Evolutionary conservation across 2,329 filamentous ascomycete species (phyloP), one percentile per base, ranked within the genome.

Genomic region (Magnaporthiopsis incrustans): DNA sequence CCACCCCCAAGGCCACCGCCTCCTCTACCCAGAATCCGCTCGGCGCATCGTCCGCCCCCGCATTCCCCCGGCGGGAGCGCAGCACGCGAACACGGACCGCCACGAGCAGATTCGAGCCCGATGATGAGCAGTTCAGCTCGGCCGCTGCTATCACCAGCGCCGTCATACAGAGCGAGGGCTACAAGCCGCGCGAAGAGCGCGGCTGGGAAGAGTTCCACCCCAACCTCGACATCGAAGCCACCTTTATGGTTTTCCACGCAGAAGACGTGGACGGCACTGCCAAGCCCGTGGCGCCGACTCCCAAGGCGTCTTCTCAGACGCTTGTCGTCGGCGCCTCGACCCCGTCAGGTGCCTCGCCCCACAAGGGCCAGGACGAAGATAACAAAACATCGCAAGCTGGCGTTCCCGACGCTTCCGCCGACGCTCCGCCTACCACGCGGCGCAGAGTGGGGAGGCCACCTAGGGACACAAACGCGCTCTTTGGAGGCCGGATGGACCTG

Each of bases 191-290:
- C 72, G 95, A 99, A 77, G 95, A 99, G 78, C 88, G 94, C 67
- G 91, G 92, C 63, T 99, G 94, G 92, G 93, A 97, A 72, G 95
- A 99, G 74, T 98, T 98, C 68, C 95, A 99, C 75, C 92, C 92
- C 0, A 91, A 97, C 71, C 85, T 99, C 63, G 93, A 98, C 77
- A 92, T 97, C 61, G 92, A 97, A 64, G 84, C 84, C 15, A 85
- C 85, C 4, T 89, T 97, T 68, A 86, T 89, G 69, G 81, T 97
- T 3, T 93, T 93, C 72, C 86, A 84, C 61, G 88, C 92, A 2
- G 88, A 95, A 67, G 91, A 96, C 68, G 89, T 98, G 8, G 94
- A 98, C 73, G 91, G 92, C 26, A 80, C 87, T 57, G 78, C 81
- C 30, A 82, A 81, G 66, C 79, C 83, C 5, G 68, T 75, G 3